Evolutionary conservation across 2,329 filamentous ascomycete species (phyloP).

Genomic region (Sodiomyces alkalinus): DNA sequence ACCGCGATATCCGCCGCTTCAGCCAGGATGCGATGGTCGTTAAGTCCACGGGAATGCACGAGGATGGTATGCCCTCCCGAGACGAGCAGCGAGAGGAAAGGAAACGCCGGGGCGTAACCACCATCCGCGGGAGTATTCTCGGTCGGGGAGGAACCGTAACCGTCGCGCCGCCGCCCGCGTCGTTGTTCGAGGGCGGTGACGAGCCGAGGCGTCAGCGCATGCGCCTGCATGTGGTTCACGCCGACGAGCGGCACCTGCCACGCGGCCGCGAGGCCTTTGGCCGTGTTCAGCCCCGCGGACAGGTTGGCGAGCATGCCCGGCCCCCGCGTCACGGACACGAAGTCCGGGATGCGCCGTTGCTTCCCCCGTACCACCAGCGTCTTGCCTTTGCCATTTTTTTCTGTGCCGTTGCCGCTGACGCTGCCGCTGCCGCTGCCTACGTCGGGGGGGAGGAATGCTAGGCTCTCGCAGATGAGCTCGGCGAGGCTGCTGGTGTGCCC

Average conservation of each 20-base stretch:
- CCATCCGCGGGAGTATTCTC: neutral
- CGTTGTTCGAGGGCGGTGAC: conserved; percentile 40
- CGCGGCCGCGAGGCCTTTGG: conserved; percentile 73
- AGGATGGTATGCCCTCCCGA: conserved; percentile 89
- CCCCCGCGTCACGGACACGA: conserved; percentile 79
- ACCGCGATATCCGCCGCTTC: conserved; percentile 68
- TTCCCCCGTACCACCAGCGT: conserved; percentile 6
- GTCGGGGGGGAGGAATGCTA: conserved; percentile 32
- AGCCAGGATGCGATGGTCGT: conserved; percentile 58
- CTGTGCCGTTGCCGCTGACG: neutral
- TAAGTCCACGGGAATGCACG: conserved; percentile 54
- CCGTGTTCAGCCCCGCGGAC: conserved; percentile 62
- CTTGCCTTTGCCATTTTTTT: neutral
- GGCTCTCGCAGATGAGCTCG: conserved; percentile 48
- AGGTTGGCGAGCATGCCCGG: conserved; percentile 78
- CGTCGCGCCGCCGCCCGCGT: neutral
- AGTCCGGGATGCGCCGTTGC: conserved; percentile 45
- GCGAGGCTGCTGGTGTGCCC: conserved; percentile 63
- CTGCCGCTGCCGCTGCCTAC: too few species aligned
- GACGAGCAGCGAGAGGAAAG: conserved; percentile 77
- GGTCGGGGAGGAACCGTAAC: neutral
- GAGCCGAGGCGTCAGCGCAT: conserved; percentile 76
- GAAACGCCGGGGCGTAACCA: conserved; percentile 42
- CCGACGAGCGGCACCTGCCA: conserved; percentile 73
- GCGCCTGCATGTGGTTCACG: conserved; percentile 95